Percentiles rank a stretch among this genome's conserved stretches.
Conservation (phyloP, 2,329 filamentous ascomycete species). For the Xylaria sp. region DNA sequence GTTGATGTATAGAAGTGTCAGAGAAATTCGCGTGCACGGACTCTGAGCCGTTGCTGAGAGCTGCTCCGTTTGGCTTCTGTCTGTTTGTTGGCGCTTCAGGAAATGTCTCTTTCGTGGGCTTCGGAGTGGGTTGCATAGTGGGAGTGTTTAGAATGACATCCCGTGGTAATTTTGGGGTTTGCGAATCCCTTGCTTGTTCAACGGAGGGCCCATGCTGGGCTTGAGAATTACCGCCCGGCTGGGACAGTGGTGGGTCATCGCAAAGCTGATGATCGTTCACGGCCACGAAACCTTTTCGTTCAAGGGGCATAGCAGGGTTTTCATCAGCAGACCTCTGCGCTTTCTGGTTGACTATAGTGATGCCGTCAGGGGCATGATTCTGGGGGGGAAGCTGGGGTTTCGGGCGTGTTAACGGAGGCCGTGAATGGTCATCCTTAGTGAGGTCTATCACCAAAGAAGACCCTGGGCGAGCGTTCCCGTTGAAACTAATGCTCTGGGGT, state of each 20-base stretch:
- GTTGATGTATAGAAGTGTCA: neutral
- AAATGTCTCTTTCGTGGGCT: neutral
- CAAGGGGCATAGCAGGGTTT: neutral
- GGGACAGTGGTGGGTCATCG: neutral
- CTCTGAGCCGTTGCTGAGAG: neutral
- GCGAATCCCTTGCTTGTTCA: neutral
- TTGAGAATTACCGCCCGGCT: neutral
- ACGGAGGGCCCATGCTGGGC: neutral
- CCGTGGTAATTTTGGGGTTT: neutral
- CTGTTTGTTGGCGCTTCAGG: neutral
- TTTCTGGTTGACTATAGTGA: neutral
- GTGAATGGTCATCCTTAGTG: constrained; percentile 29
- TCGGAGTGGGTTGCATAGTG: neutral
- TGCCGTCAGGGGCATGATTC: constrained; percentile 5
- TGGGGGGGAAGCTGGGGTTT: constrained; percentile 1
- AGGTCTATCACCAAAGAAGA: constrained; percentile 32
- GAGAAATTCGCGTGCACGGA: neutral
- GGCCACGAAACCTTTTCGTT: neutral
- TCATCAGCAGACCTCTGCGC: neutral
- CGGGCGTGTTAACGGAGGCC: constrained; percentile 1
- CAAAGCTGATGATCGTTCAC: neutral
- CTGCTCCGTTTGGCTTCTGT: neutral
- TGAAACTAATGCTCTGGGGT: constrained; percentile 5
- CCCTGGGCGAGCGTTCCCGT: neutral
- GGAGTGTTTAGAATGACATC: neutral